Evolutionary conservation across 2,329 filamentous ascomycete genomes (phyloP).

Genomic region (Fusarium veterinarium): DNA sequence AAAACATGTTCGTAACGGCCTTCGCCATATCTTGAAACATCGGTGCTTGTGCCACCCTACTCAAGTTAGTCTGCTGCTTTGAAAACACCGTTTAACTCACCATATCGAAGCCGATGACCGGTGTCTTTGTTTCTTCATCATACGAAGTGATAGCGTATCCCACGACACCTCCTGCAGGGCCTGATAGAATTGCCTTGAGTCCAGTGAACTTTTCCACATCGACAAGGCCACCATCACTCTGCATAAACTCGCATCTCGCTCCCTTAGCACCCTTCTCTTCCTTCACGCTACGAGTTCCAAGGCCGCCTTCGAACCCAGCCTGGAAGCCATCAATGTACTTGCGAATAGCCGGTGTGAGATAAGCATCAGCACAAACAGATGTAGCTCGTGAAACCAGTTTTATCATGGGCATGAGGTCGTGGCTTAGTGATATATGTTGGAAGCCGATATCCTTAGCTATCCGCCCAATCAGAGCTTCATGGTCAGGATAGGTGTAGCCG

Average conservation of each 20-base stretch:
- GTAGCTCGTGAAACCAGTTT: conserved; percentile 57
- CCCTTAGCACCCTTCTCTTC: conserved; percentile 72
- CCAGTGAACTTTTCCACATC: conserved; percentile 87
- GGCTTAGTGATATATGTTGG: conserved; percentile 74
- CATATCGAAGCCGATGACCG: conserved; percentile 97
- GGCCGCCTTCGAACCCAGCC: conserved; percentile 81
- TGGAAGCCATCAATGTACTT: conserved; percentile 77
- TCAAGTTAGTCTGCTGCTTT: conserved; percentile 13
- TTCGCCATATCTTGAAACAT: conserved; percentile 87
- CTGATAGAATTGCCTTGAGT: conserved; percentile 85
- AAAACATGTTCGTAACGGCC: conserved; percentile 94
- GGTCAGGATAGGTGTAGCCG: conserved; percentile 88
- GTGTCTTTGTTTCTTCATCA: conserved; percentile 82
- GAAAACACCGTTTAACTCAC: conserved; percentile 36
- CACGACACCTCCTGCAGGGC: conserved; percentile 92
- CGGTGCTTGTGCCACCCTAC: conserved; percentile 85
- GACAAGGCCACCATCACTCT: conserved; percentile 80
- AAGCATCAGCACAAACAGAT: conserved; percentile 58
- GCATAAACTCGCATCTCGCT: conserved; percentile 94
- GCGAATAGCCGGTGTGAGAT: conserved; percentile 57
- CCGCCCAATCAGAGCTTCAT: conserved; percentile 81
- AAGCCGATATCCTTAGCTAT: conserved; percentile 81
- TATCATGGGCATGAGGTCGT: conserved; percentile 58
- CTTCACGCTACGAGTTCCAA: conserved; percentile 81
- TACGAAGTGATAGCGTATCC: conserved; percentile 94